These are phyloP conservation scores for Dactylellina parvicollis DNA, from an alignment of 2,329 filamentous ascomycete species.

Conservation along the genomic window DNA sequence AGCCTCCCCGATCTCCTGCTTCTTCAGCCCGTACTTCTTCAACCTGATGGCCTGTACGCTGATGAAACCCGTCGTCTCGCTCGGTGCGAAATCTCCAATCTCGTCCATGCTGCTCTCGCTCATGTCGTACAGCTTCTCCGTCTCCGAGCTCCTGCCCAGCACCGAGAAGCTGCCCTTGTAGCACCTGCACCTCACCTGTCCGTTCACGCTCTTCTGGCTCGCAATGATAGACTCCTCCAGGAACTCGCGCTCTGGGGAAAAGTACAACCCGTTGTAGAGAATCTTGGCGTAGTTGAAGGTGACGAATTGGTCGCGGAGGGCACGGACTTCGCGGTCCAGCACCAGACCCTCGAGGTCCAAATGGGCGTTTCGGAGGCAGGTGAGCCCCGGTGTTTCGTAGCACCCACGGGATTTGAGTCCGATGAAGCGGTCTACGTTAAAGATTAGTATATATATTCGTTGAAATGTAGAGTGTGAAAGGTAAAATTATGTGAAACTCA, in stretches of 20 bases:
- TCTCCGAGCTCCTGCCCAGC: constrained; percentile 70
- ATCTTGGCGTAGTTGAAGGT: constrained; percentile 71
- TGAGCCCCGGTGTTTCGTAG: constrained; percentile 75
- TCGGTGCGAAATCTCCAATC: constrained; percentile 73
- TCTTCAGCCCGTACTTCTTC: constrained; percentile 63
- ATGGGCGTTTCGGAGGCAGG: constrained; percentile 68
- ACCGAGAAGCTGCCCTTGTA: constrained; percentile 75
- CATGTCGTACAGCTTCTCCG: constrained; percentile 76
- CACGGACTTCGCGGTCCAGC: constrained; percentile 74
- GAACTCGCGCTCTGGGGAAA: constrained; percentile 77
- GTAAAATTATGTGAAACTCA: constrained; percentile 59
- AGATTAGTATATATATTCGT: neutral
- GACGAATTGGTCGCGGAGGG: constrained; percentile 76
- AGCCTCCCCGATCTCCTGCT: constrained; percentile 55
- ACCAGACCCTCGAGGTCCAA: constrained; percentile 74
- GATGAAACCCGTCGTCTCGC: constrained; percentile 75
- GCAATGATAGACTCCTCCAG: constrained; percentile 72
- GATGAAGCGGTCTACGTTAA: constrained; percentile 72
- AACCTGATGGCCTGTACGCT: constrained; percentile 75
- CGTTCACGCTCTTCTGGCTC: constrained; percentile 71
- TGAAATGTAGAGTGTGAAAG: neutral
- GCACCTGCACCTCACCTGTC: constrained; percentile 70
- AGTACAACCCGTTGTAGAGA: constrained; percentile 72
- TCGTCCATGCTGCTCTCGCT: constrained; percentile 76
- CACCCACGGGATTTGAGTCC: constrained; percentile 83